Evolutionary conservation across 768 basidiomycete genomes (phyloP), one percentile per base, ranked within the genome.

Genomic region (Tricholoma saponaceum): DNA sequence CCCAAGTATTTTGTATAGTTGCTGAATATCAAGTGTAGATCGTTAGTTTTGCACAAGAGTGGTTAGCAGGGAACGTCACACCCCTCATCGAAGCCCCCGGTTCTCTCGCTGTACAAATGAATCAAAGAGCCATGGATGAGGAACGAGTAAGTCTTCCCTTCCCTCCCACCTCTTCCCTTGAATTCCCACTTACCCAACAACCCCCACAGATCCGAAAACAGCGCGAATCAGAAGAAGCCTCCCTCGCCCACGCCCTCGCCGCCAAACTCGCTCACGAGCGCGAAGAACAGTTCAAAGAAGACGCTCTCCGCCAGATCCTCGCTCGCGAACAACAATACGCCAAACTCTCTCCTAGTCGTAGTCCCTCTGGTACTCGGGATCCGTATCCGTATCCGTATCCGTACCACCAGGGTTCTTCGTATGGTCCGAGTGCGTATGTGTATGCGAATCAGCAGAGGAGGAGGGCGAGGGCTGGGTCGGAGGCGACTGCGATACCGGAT

Each of bases 71-170:
- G 23, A 79, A 86, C 58, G 74, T 89, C 47, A 72, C 72, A 20
- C 85, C 84, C 1, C 78, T 80, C 2, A 74, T 76, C 6, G 86
- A 90, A 68, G 79, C 76, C 7, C 74, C 76, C 12, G 87, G 86
- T 14, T 93, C 92, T 0, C 78, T 94, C 4, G 91, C 91, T 10
- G 76, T 82, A 4, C 82, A 92, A 68, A 92, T 93, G 92, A 86
- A 76, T 47, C 81, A 79, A 60, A 82, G 92, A 28, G 89, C 89
- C 0, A 72, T 76, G 60, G 86, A 89, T 51, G 84, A 87, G 68
- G 85, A 90, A 64, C 76, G 75, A 63, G 90, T 87, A 52, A 53
- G 79, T 67, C 33, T 51, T 14, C 7, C 28, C 16, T 51, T 54
- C 18, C 23, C 25, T 44, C 5, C 30, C 16, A 50, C 55, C n/a